Evolutionary conservation across 495 filamentous ascomycete genomes (phyloP).

Genomic region (Hypoxylon trugodes): DNA sequence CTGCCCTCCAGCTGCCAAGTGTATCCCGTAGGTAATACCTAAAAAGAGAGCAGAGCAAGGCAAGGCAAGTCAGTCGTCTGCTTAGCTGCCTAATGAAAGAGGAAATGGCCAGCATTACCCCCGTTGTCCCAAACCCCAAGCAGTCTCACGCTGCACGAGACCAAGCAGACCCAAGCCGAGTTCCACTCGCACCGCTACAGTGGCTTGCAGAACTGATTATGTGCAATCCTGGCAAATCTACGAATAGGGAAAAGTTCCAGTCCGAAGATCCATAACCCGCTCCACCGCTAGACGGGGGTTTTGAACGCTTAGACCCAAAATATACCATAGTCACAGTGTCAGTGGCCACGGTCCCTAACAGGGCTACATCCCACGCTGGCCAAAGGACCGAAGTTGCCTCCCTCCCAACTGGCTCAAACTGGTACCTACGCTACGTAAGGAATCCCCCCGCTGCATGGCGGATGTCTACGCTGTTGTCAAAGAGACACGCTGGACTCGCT

Average conservation of each 20-base stretch:
- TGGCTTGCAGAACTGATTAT: slow-evolving; percentile 41
- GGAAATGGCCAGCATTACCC: slow-evolving; percentile 32
- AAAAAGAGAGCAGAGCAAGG: too few relatives aligned
- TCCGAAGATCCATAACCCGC: slow-evolving; percentile 29
- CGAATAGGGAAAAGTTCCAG: slow-evolving; percentile 28
- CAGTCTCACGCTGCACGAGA: slow-evolving; percentile 43
- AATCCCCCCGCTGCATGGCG: slow-evolving; percentile 21
- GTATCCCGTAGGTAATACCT: slow-evolving; percentile 9
- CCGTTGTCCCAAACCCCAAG: slow-evolving; percentile 37
- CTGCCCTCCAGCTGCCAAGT: slow-evolving; percentile 11
- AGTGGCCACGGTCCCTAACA: slow-evolving; percentile 29
- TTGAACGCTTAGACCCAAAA: slow-evolving; percentile 32
- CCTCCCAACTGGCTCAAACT: slow-evolving; percentile 19
- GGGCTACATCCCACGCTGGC: slow-evolving; percentile 31
- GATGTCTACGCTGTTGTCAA: slow-evolving; percentile 34
- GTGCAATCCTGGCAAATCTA: slow-evolving; percentile 35
- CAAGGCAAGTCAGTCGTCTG: slow-evolving; percentile 25
- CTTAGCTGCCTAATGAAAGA: slow-evolving; percentile 38
- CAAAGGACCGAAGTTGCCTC: slow-evolving; percentile 32
- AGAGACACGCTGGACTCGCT: slow-evolving; percentile 4
- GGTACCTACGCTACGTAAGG: slow-evolving; percentile 16
- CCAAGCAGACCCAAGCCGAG: slow-evolving; percentile 18
- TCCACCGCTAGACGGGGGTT: slow-evolving; percentile 21
- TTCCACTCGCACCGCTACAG: slow-evolving; percentile 38
- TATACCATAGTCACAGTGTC: slow-evolving; percentile 37